Percentiles rank a stretch among this genome's conserved stretches.
Evolutionary conservation across 1,139 yeast species (phyloP).

Genomic region (Taphrina confusa): DNA sequence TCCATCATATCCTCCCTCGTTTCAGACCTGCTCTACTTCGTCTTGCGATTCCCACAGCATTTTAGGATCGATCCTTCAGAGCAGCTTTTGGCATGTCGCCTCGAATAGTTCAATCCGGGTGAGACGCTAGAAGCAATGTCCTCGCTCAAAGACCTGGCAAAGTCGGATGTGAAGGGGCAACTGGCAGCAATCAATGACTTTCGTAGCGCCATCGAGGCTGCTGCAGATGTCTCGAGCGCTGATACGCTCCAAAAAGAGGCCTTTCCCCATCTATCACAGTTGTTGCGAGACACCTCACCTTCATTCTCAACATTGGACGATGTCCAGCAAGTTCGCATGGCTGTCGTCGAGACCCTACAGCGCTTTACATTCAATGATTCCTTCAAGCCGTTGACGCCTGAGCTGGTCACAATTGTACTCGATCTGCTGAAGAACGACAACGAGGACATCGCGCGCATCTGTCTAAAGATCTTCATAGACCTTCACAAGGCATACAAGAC

Average conservation of each 20-base stretch:
- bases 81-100: no score
- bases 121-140: no score
- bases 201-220: background rate
- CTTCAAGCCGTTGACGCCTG: constrained; percentile 19
- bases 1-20: no score
- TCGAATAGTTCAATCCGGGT: no score
- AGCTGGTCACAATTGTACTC: constrained; percentile 8
- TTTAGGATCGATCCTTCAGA: no score
- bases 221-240: background rate
- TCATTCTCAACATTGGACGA: background rate
- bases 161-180: constrained; percentile 3
- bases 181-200: constrained; percentile 2
- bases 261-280: background rate
- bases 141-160: background rate
- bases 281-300: constrained; percentile 10
- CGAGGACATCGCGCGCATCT: constrained; percentile 91
- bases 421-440: constrained; percentile 55
- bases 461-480: constrained; percentile 86
- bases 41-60: no score
- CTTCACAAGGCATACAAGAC: constrained; percentile 82
- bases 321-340: constrained; percentile 14
- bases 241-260: constrained; percentile 1
- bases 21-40: no score
- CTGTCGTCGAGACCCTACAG: constrained; percentile 19
- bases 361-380: constrained; percentile 26